Evolutionary conservation across 345 rosid genomes (phyloP).

Genomic region (Boechera divaricarpa): DNA sequence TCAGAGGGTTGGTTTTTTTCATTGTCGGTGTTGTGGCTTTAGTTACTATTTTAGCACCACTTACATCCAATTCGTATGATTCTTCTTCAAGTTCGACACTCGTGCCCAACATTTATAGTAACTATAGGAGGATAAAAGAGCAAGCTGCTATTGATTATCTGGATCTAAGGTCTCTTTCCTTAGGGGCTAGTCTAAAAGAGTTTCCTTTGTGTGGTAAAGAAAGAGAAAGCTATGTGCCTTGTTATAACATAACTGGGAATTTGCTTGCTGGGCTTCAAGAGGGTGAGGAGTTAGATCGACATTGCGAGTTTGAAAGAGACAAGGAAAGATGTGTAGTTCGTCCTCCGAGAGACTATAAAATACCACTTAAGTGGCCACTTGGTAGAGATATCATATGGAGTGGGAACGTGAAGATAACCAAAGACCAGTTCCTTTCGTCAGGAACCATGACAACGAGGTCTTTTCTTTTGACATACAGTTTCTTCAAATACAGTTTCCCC

Average conservation of each 20-base stretch:
- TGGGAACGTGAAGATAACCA: constrained; percentile 89
- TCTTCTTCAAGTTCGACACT: constrained; percentile 50
- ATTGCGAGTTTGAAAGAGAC: constrained; percentile 68
- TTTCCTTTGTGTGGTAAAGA: constrained; percentile 85
- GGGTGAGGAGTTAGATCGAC: constrained; percentile 92
- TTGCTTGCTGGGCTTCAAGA: constrained; percentile 73
- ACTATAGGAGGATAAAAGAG: constrained; percentile 89
- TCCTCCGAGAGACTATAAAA: constrained; percentile 94
- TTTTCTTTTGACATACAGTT: constrained; percentile 30
- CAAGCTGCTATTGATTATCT: constrained; percentile 87
- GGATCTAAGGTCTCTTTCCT: constrained; percentile 68
- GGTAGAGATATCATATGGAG: constrained; percentile 98
- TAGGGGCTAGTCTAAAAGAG: constrained; percentile 64
- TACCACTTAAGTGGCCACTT: constrained; percentile 91
- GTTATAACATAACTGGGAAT: constrained; percentile 83
- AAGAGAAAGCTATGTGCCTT: constrained; percentile 87
- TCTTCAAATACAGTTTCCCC: neutral
- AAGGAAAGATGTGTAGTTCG: constrained; percentile 72
- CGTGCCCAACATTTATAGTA: constrained; percentile 63
- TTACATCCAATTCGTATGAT: constrained; percentile 63
- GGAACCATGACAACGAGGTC: constrained; percentile 98
- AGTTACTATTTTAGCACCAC: constrained; percentile 72
- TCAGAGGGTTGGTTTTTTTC: constrained; percentile 68
- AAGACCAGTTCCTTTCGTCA: constrained; percentile 97
- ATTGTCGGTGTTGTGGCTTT: constrained; percentile 67